Base-by-base conservation (phyloP, 2,329 filamentous ascomycete species). In the Nannizzia gypsea region DNA sequence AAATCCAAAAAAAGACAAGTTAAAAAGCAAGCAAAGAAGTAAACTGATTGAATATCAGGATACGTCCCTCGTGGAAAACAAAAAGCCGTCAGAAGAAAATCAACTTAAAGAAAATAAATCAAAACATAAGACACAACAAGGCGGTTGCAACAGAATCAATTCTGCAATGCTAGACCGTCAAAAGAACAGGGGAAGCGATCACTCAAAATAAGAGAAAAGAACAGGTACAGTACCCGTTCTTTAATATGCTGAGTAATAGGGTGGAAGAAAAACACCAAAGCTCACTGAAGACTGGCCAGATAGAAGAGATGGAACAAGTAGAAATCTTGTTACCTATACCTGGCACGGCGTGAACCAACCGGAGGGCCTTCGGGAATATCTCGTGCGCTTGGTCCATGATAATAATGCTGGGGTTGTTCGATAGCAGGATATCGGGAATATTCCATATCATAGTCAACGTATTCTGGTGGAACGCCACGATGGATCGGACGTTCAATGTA, bases 401-500 rank as follows among this genome's bases (percentile, higher is more conserved):
- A 65, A 54, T 61, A 62, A 55, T 66, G 66, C 24, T 42, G 62
- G 50, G 57, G 31, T 9, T 63, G 60, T 52, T 64, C 66, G 22
- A 61, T 59, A 6, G 63, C 57, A 13, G 62, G 64, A 46, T 63
- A 62, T 20, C 61, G 62, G 13, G 59, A 28, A 54, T 65, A 63
- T 38, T 65, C 64, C 48, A 63, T 46, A 28, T 65, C 64, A 57
- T 66, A 65, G 38, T 63, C 63, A 42, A 63, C 24, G 38, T 66
- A 66, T 50, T 64, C 61, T 38, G 59, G 58, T n/a, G 63, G 59
- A 11, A 52, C 44, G 8, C 66, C 66, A n/a, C 62, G 60, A 34
- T 63, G 62, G 17, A 63, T 56, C 26, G 66, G 64, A 6, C 64
- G 68, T 61, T 67, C 64, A 28, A 69, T 57, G 55, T 67, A 64